These are phyloP conservation scores for Puccinia brachypodii DNA, from an alignment of 1,284 basidiomycete genomes.

Conservation along the genomic window DNA sequence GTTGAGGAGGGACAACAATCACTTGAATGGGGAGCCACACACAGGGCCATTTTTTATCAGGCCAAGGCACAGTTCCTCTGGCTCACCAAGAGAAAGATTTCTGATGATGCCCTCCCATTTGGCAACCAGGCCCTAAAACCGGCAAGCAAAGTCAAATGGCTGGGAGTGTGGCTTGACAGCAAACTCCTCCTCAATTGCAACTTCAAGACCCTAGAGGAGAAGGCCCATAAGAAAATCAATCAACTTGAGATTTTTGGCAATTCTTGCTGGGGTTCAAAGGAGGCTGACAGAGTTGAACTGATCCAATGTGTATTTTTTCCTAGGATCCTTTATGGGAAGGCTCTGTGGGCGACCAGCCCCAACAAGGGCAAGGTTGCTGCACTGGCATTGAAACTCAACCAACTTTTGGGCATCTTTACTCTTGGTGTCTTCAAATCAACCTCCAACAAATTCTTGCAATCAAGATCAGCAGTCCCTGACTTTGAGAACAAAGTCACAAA, in stretches of 20 bases:
- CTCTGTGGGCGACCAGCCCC: background rate
- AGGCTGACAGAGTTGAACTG: background rate
- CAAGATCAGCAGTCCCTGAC: background rate
- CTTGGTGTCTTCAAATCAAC: background rate
- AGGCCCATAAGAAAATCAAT: background rate
- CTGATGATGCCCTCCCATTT: background rate
- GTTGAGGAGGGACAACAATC: background rate
- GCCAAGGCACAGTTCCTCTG: background rate
- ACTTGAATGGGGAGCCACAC: background rate
- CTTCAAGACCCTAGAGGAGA: conserved; percentile 1
- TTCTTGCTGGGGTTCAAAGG: background rate
- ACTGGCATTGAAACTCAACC: background rate
- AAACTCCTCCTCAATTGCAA: background rate
- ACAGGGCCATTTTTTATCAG: conserved; percentile 6
- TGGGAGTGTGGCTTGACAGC: background rate
- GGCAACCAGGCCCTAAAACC: background rate
- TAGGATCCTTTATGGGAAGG: background rate
- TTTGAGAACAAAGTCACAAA: background rate
- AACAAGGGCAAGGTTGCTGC: background rate
- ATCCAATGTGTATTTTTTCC: background rate
- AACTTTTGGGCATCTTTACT: background rate
- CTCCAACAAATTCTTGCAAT: background rate
- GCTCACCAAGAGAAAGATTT: background rate
- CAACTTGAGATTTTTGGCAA: background rate
- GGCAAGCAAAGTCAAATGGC: background rate